phyloP scores from a whole-genome alignment of 2,329 filamentous ascomycete species.

The Ophiostoma tasmaniense region DNA sequence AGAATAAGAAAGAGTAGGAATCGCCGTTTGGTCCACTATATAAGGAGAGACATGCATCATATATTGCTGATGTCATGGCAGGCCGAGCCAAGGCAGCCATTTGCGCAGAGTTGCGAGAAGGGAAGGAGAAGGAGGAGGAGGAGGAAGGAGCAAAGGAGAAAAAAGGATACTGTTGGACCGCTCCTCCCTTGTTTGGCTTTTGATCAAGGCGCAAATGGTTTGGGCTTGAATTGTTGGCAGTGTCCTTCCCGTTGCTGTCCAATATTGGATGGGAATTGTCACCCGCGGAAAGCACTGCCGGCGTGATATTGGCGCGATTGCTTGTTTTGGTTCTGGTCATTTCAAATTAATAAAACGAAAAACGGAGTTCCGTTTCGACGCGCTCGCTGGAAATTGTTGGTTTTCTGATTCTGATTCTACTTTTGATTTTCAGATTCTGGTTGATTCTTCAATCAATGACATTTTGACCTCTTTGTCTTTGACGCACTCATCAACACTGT shows the following conservation, averaged over 20 bases:
- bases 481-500: neutral
- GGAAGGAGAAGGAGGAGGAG: too few relatives aligned
- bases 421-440: neutral
- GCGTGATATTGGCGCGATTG: conserved; percentile 1
- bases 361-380: neutral
- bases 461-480: neutral
- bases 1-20: neutral
- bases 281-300: neutral
- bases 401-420: neutral
- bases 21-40: neutral
- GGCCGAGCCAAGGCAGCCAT: neutral
- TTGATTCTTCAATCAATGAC: neutral
- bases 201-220: too few relatives aligned
- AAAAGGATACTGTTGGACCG: neutral
- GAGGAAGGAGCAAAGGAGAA: too few relatives aligned
- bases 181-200: conserved; percentile 4
- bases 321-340: neutral
- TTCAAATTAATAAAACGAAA: neutral
- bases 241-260: neutral
- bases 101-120: neutral
- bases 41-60: neutral
- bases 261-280: neutral
- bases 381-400: neutral
- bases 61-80: neutral
- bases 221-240: neutral